These are phyloP conservation scores for Jatropha podagrica DNA, from an alignment of 441 rosid genomes.

Conservation along the genomic window DNA sequence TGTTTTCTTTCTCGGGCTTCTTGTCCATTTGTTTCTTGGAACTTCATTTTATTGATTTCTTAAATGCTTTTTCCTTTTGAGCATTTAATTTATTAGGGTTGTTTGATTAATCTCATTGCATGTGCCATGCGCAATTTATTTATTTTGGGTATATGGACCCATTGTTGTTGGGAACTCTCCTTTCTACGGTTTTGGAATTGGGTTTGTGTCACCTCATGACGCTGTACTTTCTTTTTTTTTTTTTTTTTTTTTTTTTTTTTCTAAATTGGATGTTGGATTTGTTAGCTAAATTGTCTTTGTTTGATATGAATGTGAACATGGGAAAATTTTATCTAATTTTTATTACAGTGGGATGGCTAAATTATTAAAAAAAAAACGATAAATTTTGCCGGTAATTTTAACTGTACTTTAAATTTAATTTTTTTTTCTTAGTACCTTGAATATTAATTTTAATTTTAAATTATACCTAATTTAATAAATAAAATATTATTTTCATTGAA, in stretches of 20 bases:
- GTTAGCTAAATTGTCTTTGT: too few species aligned
- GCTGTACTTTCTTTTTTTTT: neutral
- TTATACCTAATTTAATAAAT: too few species aligned
- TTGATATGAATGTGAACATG: too few species aligned
- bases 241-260: neutral
- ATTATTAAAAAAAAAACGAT: too few species aligned
- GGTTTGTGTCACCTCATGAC: neutral
- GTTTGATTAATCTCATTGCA: neutral
- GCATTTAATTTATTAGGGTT: neutral
- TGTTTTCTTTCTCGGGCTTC: neutral
- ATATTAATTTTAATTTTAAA: too few species aligned
- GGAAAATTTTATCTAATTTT: too few species aligned
- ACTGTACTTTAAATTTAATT: too few species aligned
- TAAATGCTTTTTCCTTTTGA: neutral
- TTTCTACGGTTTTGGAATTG: conserved; percentile 13
- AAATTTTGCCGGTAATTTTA: too few species aligned
- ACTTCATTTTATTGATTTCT: conserved; percentile 15
- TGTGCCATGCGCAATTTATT: conserved; percentile 16
- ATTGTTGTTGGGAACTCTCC: neutral
- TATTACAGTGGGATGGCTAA: too few species aligned
- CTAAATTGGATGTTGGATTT: too few species aligned
- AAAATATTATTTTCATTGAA: too few species aligned
- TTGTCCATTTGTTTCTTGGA: conserved; percentile 19
- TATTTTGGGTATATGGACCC: neutral
- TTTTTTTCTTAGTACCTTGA: too few species aligned